Evolutionary conservation across 257 asterid genomes (phyloP).

Genomic region (Penstemon newberryi): DNA sequence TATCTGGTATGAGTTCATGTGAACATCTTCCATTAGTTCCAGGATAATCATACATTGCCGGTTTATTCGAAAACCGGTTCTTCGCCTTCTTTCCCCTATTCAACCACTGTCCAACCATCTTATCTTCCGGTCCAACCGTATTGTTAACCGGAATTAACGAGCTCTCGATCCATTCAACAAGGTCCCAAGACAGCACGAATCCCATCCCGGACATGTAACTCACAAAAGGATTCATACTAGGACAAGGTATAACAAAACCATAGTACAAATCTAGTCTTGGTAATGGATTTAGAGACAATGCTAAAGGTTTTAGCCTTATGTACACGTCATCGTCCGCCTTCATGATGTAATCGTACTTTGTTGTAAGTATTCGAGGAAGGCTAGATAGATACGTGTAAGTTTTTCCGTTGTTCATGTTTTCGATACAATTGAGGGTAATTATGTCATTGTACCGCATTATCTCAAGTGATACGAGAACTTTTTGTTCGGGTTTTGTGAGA

Average conservation of each 20-base stretch:
- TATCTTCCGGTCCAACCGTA: slow-evolving; percentile 71
- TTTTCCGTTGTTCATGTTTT: slow-evolving; percentile 75
- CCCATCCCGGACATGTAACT: slow-evolving; percentile 91
- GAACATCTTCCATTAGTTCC: slow-evolving; percentile 79
- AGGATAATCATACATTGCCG: slow-evolving; percentile 80
- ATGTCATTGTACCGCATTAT: slow-evolving; percentile 66
- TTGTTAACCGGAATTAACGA: slow-evolving; percentile 45
- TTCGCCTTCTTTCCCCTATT: slow-evolving; percentile 60
- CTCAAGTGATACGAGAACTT: slow-evolving; percentile 51
- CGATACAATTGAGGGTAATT: slow-evolving; percentile 55
- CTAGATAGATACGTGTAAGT: slow-evolving; percentile 68
- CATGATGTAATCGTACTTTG: slow-evolving; percentile 68
- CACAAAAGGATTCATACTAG: slow-evolving; percentile 69
- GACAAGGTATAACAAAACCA: slow-evolving; percentile 79
- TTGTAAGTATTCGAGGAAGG: slow-evolving; percentile 48
- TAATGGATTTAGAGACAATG: slow-evolving; percentile 45
- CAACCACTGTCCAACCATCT: slow-evolving; percentile 70
- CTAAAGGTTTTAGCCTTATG: slow-evolving; percentile 53
- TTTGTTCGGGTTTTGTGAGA: slow-evolving; percentile 60
- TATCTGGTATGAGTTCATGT: slow-evolving; percentile 67
- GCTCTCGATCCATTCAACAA: slow-evolving; percentile 63
- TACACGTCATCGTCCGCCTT: slow-evolving; percentile 83
- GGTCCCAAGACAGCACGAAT: slow-evolving; percentile 73
- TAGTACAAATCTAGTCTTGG: slow-evolving; percentile 65
- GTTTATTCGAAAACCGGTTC: slow-evolving; percentile 64